Evolutionary conservation across 192 early-diverging fungal genomes (phyloP), one percentile per base, ranked within the genome.

Genomic region (Cladochytrium replicatum): DNA sequence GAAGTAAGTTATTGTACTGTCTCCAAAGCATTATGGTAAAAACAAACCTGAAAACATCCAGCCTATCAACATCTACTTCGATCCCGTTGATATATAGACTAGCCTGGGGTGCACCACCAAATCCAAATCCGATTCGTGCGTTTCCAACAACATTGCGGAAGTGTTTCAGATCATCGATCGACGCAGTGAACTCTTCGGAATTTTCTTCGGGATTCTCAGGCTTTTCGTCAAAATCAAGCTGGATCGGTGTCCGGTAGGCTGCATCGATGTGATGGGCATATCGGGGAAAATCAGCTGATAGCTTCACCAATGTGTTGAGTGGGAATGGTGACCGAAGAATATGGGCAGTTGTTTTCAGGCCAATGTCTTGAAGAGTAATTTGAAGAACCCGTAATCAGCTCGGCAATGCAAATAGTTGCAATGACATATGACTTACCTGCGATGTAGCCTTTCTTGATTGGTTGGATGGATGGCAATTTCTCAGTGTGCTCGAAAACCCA

Each of bases 241-340:
- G n/a, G n/a, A n/a, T n/a, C n/a, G n/a, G n/a, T n/a, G n/a, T n/a
- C n/a, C n/a, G 41, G 15, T 70, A 44, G 0, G 80, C 69, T 4
- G 48, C 55, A 11, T 44, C 23, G 17, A 95, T 60, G 24, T 77
- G 57, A 51, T 91, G 84, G 3, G 90, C 85, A 52, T 88, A 85
- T 50, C 88, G 89, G 2, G 92, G 95, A 54, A 94, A 85, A 58
- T 94, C 78, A 56, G 90, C 88, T 3, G 82, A 61, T 2, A 93
- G 51, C 31, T 75, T 72, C 24, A 67, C 66, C 15, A 98, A 63
- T 3, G 83, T 63, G 0, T 56, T 49, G 3, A 97, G 57, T 13
- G 85, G 79, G 41, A 82, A 59, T 3, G 70, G 41, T 0, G 83
- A 66, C 24, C 61, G 30, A n/a, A 83, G 32, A 26, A 94, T 67